Conservation (phyloP, 495 filamentous ascomycete species). For the Podospora bellae-mahoneyi region DNA sequence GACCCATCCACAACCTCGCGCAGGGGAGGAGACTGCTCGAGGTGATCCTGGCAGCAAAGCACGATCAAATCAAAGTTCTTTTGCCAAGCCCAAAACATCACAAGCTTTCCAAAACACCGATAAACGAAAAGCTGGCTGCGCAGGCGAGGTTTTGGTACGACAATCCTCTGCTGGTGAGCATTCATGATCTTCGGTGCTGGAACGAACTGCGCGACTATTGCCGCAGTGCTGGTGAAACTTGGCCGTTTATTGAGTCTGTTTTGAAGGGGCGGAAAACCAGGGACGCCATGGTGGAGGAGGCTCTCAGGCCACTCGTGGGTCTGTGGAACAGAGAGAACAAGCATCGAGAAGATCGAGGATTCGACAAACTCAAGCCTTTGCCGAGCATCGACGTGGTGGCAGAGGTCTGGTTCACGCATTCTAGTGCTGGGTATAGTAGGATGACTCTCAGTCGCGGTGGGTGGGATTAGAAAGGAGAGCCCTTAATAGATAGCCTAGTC, state of each 20-base stretch:
- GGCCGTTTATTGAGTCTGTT: neutral
- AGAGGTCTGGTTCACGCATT: neutral
- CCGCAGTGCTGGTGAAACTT: neutral
- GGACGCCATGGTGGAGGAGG: neutral
- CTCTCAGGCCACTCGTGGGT: neutral
- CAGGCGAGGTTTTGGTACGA: neutral
- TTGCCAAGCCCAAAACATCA: neutral
- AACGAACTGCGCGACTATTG: neutral
- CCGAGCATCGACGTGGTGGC: neutral
- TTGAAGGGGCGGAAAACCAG: neutral
- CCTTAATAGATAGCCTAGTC: too few relatives aligned
- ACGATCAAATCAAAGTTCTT: neutral
- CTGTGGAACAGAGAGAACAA: neutral
- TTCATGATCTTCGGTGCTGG: neutral
- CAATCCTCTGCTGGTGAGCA: neutral
- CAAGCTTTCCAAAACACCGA: neutral
- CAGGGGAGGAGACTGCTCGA: neutral
- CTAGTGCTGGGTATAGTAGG: neutral
- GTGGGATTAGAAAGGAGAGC: neutral
- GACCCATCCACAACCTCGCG: neutral
- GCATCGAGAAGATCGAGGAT: neutral
- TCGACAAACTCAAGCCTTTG: neutral
- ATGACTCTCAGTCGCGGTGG: neutral
- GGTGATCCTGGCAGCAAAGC: neutral
- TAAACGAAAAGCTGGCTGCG: neutral